phyloP scores from a whole-genome alignment of 1,139 yeast genomes.

The Candida sanyaensis region DNA sequence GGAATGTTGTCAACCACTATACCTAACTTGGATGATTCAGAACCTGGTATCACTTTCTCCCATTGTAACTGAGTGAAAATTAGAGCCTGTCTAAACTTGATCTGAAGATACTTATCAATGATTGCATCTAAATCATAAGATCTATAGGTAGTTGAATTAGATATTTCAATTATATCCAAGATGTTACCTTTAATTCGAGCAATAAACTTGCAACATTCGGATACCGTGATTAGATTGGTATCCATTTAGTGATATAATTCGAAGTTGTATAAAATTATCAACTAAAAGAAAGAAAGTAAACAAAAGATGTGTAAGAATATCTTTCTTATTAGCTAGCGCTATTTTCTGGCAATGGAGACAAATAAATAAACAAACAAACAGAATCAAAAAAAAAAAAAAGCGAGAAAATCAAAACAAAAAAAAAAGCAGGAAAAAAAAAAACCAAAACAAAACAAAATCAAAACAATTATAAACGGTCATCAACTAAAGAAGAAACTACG shows the following conservation, averaged over 20 bases:
- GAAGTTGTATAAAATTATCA: too few species aligned
- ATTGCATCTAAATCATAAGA: constrained; percentile 2
- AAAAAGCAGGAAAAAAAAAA: background rate
- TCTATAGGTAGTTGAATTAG: background rate
- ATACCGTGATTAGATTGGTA: constrained; percentile 7
- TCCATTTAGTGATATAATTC: background rate
- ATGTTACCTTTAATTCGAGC: constrained; percentile 8
- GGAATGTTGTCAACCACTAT: constrained; percentile 23
- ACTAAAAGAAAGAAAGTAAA: too few species aligned
- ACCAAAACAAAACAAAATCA: background rate
- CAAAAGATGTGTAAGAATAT: background rate
- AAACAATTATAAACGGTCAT: background rate
- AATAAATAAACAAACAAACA: background rate
- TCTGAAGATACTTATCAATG: constrained; percentile 1
- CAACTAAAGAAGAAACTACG: too few species aligned
- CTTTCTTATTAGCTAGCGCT: too few species aligned
- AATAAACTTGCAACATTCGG: constrained; percentile 20
- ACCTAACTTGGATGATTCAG: constrained; percentile 27
- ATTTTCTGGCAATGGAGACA: background rate
- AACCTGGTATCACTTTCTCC: constrained; percentile 24
- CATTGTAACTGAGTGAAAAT: constrained; percentile 22
- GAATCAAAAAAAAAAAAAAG: background rate
- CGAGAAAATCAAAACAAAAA: background rate
- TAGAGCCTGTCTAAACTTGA: background rate
- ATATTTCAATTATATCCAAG: background rate